phyloP scores from a whole-genome alignment of 2,329 filamentous ascomycete species.

The Fusarium haematococcum region DNA sequence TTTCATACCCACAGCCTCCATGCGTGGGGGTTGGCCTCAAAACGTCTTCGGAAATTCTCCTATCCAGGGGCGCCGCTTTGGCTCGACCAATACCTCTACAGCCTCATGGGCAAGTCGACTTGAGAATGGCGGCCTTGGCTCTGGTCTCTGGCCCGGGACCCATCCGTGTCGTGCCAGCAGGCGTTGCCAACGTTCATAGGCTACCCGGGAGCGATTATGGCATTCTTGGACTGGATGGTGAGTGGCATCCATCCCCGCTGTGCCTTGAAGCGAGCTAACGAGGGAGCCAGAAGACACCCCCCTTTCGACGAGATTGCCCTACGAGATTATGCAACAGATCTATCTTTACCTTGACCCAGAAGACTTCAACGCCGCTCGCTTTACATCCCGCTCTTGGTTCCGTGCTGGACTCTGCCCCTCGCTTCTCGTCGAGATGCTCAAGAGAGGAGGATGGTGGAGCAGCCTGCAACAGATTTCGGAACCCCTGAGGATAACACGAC shows the following conservation, averaged over 20 bases:
- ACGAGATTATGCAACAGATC: slow-evolving; percentile 54
- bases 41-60: slow-evolving; percentile 46
- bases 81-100: slow-evolving; percentile 28
- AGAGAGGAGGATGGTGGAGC: slow-evolving; percentile 66
- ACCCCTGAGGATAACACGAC: slow-evolving; percentile 29
- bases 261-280: background rate
- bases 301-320: slow-evolving; percentile 46
- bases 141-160: slow-evolving; percentile 24
- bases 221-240: slow-evolving; percentile 14
- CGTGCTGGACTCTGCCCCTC: slow-evolving; percentile 63
- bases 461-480: slow-evolving; percentile 46
- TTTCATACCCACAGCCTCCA: slow-evolving; percentile 1
- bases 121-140: slow-evolving; percentile 28
- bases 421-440: slow-evolving; percentile 65
- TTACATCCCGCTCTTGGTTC: slow-evolving; percentile 71
- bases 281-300: slow-evolving; percentile 18
- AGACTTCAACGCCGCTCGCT: slow-evolving; percentile 70
- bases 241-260: background rate
- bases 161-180: slow-evolving; percentile 23
- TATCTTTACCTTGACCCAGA: slow-evolving; percentile 48
- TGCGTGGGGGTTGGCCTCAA: slow-evolving; percentile 22
- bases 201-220: slow-evolving; percentile 15
- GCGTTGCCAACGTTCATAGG: slow-evolving; percentile 21
- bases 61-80: slow-evolving; percentile 43
- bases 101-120: background rate